Percentiles rank a stretch among this genome's conserved stretches.
Conservation (phyloP, 2,329 filamentous ascomycete genomes). For the Helminthosporium solani region DNA sequence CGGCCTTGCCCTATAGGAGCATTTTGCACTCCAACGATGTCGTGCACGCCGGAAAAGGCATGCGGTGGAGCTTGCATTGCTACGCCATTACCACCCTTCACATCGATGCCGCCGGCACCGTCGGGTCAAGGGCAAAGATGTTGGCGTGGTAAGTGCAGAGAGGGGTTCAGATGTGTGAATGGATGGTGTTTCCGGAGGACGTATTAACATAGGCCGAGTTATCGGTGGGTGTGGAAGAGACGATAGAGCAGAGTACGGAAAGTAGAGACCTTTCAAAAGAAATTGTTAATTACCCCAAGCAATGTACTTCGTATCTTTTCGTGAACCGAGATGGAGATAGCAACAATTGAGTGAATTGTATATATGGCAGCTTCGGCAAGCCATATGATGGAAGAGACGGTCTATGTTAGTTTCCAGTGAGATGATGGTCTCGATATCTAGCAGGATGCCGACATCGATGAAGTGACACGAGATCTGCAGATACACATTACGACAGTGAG, state of each 20-base stretch:
- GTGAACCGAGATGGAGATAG: neutral
- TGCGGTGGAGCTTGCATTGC: neutral
- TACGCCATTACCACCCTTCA: neutral
- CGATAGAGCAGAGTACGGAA: neutral
- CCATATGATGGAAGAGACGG: too few species aligned
- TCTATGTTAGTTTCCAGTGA: too few species aligned
- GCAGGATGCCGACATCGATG: too few species aligned
- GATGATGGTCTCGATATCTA: too few species aligned
- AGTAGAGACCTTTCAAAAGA: too few species aligned
- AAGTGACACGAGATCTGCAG: neutral
- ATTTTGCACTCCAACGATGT: constrained; percentile 7
- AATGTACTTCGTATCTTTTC: too few species aligned
- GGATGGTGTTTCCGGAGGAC: neutral
- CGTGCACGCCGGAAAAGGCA: neutral
- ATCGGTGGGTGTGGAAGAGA: neutral
- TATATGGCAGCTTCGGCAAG: too few species aligned
- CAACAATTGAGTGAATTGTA: too few species aligned
- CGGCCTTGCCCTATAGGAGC: neutral
- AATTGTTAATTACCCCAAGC: too few species aligned
- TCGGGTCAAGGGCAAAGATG: neutral
- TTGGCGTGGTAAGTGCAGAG: neutral
- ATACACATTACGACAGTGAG: neutral
- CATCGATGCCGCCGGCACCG: neutral
- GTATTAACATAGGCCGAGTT: neutral
- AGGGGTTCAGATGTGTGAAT: constrained; percentile 1